Base-by-base conservation (phyloP, 768 basidiomycete species). In the Russula foetens region DNA sequence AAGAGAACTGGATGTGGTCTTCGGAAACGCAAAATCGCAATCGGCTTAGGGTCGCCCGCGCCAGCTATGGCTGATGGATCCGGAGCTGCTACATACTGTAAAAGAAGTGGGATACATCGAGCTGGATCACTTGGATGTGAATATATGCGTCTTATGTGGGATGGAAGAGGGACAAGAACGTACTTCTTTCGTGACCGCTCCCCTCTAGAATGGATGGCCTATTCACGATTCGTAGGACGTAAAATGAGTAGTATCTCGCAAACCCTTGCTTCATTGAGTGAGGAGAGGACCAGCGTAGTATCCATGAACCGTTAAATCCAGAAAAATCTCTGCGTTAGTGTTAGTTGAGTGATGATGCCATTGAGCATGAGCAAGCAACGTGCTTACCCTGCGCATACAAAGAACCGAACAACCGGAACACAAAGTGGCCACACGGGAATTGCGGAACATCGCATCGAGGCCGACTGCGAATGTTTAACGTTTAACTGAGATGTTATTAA, bases 81-180 rank as follows among this genome's bases (percentile, higher is more conserved):
- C 21, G 29, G 28, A 11, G 28, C 56, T 17, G 28, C 11, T 3
- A 11, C 5, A n/a, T 17, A 19, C 26, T 2, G 24, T n/a, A 33
- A 33, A 38, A 7, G 24, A 29, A 15, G 11, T 26, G 7, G 12
- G 31, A 33, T 21, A 31, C 31, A 26, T 54, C 26, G 39, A 55
- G 9, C 43, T 14, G 15, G 17, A 21, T 49, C 39, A n/a, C 39
- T 48, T 21, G 41, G 24, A 23, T 14, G 23, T 28, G 24, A 60
- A 23, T 60, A 50, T 60, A 60, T 60, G 59, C 59, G 59, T 35
- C 7, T 17, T 39, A 55, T 35, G 33, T 44, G 28, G 35, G 26
- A 60, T 28, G 14, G 14, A 33, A 49, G 39, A 29, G 23, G 17
- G 1, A 14, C 24, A 7, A 24, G 33, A 26, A 50, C 53, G 33